A percentile compares a stretch with the other conserved stretches of the same genome.
Conservation (phyloP, 139 green algal genomes). For the Nannochloris sp. region DNA sequence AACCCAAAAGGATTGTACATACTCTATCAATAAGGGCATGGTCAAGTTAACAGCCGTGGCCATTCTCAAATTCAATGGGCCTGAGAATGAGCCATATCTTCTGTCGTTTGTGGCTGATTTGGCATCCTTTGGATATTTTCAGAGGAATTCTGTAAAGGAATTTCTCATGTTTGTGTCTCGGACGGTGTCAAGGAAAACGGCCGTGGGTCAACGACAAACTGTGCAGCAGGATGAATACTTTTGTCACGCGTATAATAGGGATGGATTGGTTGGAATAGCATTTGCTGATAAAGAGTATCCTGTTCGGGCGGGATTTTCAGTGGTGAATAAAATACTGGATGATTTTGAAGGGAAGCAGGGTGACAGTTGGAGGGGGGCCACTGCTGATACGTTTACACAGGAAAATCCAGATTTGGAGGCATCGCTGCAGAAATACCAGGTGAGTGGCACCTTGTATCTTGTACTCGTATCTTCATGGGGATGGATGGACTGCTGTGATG, state of each 20-base stretch:
- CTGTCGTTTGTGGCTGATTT: slow-evolving; percentile 79
- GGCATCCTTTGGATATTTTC: slow-evolving; percentile 90
- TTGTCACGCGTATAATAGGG: slow-evolving; percentile 82
- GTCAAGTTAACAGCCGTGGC: slow-evolving; percentile 55
- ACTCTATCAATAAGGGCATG: not conserved
- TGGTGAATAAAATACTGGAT: slow-evolving; percentile 78
- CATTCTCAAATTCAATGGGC: slow-evolving; percentile 61
- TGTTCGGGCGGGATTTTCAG: slow-evolving; percentile 81
- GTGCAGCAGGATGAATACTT: slow-evolving; percentile 89
- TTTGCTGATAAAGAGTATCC: slow-evolving; percentile 92
- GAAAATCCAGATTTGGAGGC: slow-evolving; percentile 54
- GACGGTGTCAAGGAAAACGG: slow-evolving; percentile 85
- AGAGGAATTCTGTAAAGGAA: slow-evolving; percentile 73
- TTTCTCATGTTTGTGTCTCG: slow-evolving; percentile 88
- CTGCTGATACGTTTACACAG: slow-evolving; percentile 39
- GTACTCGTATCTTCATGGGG: not conserved
- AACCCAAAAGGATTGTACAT: not conserved
- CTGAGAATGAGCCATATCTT: slow-evolving; percentile 50
- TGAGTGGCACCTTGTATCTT: slow-evolving; percentile 9
- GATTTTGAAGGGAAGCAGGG: slow-evolving; percentile 43
- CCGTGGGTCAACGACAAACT: slow-evolving; percentile 35
- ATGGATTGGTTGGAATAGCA: slow-evolving; percentile 80
- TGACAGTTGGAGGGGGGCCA: slow-evolving; percentile 55
- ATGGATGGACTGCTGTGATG: too few relatives aligned
- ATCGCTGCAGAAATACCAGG: slow-evolving; percentile 83